A percentile compares a stretch with the other conserved stretches of the same genome.
These are phyloP conservation scores for Botrytis elliptica DNA, from an alignment of 2,329 filamentous ascomycete genomes.

Conservation along the genomic window DNA sequence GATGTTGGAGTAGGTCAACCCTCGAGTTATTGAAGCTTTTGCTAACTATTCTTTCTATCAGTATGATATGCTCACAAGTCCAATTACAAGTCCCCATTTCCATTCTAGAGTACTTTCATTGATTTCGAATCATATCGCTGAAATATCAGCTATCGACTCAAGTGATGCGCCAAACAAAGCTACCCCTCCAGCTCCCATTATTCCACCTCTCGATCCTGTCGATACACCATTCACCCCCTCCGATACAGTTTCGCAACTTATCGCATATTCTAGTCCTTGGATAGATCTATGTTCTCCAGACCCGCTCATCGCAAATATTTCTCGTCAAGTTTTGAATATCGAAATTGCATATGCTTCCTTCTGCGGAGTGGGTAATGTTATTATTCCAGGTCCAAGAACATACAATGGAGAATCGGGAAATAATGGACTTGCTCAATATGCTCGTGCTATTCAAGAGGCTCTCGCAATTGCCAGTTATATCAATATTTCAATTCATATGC, in stretches of 20 bases:
- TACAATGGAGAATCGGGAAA: slow-evolving; percentile 51
- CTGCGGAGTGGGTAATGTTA: slow-evolving; percentile 80
- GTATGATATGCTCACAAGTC: slow-evolving; percentile 78
- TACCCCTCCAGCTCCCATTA: slow-evolving; percentile 54
- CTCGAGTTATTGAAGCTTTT: not conserved
- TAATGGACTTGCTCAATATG: slow-evolving; percentile 69
- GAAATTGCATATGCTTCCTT: slow-evolving; percentile 96
- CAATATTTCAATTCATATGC: slow-evolving; percentile 76
- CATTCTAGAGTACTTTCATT: slow-evolving; percentile 64
- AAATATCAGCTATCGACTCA: slow-evolving; percentile 47
- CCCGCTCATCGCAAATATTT: slow-evolving; percentile 79
- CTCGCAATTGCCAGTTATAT: slow-evolving; percentile 73
- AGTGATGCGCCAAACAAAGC: slow-evolving; percentile 43
- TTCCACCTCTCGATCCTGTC: slow-evolving; percentile 70
- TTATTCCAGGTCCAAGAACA: slow-evolving; percentile 74
- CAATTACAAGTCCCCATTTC: slow-evolving; percentile 74
- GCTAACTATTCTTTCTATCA: slow-evolving; percentile 39
- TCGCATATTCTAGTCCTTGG: slow-evolving; percentile 85
- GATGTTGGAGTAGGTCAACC: slow-evolving; percentile 61
- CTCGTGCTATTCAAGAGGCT: slow-evolving; percentile 78
- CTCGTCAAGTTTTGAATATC: slow-evolving; percentile 83
- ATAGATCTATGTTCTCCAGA: slow-evolving; percentile 84
- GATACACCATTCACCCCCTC: slow-evolving; percentile 74
- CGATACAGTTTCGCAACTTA: slow-evolving; percentile 67
- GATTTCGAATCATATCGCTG: slow-evolving; percentile 51